Conservation (phyloP, 2,329 filamentous ascomycete species). For the Monosporascus sp. region DNA sequence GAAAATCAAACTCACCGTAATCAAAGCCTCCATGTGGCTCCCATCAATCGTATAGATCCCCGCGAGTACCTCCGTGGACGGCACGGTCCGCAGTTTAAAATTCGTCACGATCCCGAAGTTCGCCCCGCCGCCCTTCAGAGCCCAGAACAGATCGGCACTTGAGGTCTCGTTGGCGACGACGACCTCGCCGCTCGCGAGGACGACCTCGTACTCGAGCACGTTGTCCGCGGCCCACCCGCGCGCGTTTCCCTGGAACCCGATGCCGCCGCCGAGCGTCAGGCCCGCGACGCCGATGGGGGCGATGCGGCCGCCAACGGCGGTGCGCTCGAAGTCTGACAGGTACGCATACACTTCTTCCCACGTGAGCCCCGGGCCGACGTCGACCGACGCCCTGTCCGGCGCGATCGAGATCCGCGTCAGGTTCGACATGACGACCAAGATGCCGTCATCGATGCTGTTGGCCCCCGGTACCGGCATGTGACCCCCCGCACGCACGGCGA, state of each 20-base stretch:
- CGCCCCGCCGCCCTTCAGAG: conserved; percentile 45
- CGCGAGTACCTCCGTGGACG: conserved; percentile 10
- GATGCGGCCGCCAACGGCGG: conserved; percentile 32
- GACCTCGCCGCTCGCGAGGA: conserved; percentile 39
- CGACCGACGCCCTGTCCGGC: conserved; percentile 26
- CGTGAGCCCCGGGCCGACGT: conserved; percentile 33
- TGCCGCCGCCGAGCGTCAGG: conserved; percentile 43
- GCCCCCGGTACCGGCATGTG: conserved; percentile 24
- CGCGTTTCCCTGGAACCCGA: conserved; percentile 38
- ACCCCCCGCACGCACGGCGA: conserved; percentile 27
- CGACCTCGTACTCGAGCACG: conserved; percentile 39
- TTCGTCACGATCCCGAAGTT: conserved; percentile 43
- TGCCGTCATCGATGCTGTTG: conserved; percentile 4
- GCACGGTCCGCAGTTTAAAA: conserved; percentile 18
- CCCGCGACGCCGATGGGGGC: conserved; percentile 34
- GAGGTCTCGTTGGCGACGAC: conserved; percentile 32
- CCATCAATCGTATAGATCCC: conserved; percentile 16
- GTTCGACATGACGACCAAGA: conserved; percentile 2
- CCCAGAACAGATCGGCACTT: conserved; percentile 41
- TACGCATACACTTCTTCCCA: conserved; percentile 28
- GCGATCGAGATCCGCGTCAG: conserved; percentile 13
- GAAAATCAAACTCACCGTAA: conserved; percentile 4
- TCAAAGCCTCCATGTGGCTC: conserved; percentile 12
- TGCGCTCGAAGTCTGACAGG: conserved; percentile 25
- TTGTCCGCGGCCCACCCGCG: conserved; percentile 41